phyloP scores from a whole-genome alignment of 73 alveolate species.

The Uronychia setigera region DNA sequence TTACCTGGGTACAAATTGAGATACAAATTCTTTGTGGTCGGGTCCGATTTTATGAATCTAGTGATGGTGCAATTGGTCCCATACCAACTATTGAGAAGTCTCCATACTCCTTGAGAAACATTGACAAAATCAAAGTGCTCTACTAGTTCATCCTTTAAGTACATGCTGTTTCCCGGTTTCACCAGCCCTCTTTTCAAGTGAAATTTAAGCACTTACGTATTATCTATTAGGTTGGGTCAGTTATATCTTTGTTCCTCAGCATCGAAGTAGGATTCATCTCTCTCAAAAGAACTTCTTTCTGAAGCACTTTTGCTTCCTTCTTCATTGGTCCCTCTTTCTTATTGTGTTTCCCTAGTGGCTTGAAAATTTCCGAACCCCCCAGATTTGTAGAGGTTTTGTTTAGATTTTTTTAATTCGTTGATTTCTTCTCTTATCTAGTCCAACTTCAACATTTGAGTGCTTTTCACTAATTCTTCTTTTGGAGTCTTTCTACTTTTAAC shows the following conservation, averaged over 20 bases:
- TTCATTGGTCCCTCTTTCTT: background rate
- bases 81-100: constrained; percentile 35
- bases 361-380: background rate
- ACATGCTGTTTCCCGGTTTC: constrained; percentile 6
- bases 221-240: constrained; percentile 13
- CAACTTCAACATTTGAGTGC: background rate
- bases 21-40: constrained; percentile 19
- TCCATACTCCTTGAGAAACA: constrained; percentile 36
- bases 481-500: background rate
- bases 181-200: constrained; percentile 15
- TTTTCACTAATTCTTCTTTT: background rate
- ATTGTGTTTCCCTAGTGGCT: background rate
- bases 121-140: constrained; percentile 40
- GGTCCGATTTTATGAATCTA: constrained; percentile 35
- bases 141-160: constrained; percentile 22
- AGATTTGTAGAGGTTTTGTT: background rate
- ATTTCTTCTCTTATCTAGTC: background rate
- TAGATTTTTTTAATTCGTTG: background rate
- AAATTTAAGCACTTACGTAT: constrained; percentile 12
- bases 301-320: background rate
- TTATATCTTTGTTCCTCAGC: background rate
- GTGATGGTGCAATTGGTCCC: constrained; percentile 26
- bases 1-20: constrained; percentile 38
- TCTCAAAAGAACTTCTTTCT: background rate
- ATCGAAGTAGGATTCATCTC: background rate